phyloP scores from a whole-genome alignment of 768 basidiomycete genomes.

The Mycena albidolilacea region DNA sequence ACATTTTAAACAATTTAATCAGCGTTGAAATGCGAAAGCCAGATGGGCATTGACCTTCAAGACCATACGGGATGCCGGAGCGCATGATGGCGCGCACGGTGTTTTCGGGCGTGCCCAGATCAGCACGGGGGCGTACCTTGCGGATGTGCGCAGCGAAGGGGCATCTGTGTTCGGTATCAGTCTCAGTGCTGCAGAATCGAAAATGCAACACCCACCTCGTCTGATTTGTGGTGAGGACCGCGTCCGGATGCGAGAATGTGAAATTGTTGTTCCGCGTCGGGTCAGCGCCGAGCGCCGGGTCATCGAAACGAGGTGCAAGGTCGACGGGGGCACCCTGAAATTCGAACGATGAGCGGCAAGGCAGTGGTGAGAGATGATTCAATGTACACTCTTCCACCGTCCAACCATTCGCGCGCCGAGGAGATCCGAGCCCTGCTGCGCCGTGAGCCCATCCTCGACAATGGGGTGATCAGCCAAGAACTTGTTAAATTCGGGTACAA shows the following conservation, averaged over 20 bases:
- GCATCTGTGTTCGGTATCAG: background rate
- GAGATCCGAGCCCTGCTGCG: too few relatives aligned
- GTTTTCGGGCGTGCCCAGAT: background rate
- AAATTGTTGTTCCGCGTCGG: background rate
- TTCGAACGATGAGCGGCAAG: too few relatives aligned
- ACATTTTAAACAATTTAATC: background rate
- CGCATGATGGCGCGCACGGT: background rate
- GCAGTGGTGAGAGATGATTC: too few relatives aligned
- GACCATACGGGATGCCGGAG: constrained; percentile 1
- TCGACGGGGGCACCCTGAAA: background rate
- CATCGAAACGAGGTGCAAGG: background rate
- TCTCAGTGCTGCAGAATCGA: background rate
- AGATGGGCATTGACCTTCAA: background rate
- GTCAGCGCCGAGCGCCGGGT: background rate
- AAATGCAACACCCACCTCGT: background rate
- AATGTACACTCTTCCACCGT: background rate
- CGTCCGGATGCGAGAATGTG: background rate
- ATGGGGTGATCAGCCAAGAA: too few relatives aligned
- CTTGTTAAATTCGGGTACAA: too few relatives aligned
- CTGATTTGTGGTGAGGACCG: background rate
- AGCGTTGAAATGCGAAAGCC: background rate
- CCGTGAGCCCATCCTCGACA: too few relatives aligned
- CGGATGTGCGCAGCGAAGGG: background rate
- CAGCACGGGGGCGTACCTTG: background rate
- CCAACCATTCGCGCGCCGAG: background rate